These are phyloP conservation scores for Gaertneriomyces semiglobifer DNA, from an alignment of 192 early-diverging fungal genomes.

Conservation along the genomic window DNA sequence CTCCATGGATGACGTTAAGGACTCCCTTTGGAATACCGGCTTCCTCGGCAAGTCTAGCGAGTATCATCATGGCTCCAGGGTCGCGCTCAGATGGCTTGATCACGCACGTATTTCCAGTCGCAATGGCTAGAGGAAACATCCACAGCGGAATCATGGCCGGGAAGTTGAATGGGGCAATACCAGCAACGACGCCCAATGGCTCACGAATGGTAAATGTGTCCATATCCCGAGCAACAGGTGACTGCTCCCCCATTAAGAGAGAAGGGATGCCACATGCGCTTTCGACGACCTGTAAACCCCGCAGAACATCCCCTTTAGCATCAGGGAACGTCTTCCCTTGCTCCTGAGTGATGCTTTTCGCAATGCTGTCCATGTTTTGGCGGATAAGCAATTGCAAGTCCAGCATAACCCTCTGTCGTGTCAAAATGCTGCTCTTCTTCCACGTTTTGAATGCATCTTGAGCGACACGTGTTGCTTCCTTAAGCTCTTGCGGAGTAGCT, in stretches of 20 bases:
- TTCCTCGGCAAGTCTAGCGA: slow-evolving; percentile 81
- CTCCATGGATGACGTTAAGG: slow-evolving; percentile 89
- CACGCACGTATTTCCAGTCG: slow-evolving; percentile 84
- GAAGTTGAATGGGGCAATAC: slow-evolving; percentile 97
- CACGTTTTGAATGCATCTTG: slow-evolving; percentile 80
- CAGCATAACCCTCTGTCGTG: slow-evolving; percentile 88
- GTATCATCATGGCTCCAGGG: slow-evolving; percentile 86
- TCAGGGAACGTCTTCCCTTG: slow-evolving; percentile 93
- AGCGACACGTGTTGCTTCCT: slow-evolving; percentile 68
- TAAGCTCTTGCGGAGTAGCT: slow-evolving; percentile 78
- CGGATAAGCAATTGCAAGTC: slow-evolving; percentile 84
- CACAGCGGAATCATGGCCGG: slow-evolving; percentile 85
- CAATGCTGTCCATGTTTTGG: slow-evolving; percentile 73
- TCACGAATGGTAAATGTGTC: slow-evolving; percentile 92
- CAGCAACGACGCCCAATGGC: slow-evolving; percentile 87
- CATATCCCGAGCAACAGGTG: slow-evolving; percentile 88
- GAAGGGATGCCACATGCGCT: slow-evolving; percentile 75
- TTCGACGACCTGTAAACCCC: slow-evolving; percentile 90
- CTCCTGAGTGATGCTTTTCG: slow-evolving; percentile 76
- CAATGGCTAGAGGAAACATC: slow-evolving; percentile 96
- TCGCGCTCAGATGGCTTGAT: slow-evolving; percentile 94
- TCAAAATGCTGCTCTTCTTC: slow-evolving; percentile 75
- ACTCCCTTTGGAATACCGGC: slow-evolving; percentile 89
- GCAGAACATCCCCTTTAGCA: slow-evolving; percentile 87
- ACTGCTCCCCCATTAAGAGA: slow-evolving; percentile 73